phyloP scores from a whole-genome alignment of 305 asterid genomes.

The Withania somnifera region DNA sequence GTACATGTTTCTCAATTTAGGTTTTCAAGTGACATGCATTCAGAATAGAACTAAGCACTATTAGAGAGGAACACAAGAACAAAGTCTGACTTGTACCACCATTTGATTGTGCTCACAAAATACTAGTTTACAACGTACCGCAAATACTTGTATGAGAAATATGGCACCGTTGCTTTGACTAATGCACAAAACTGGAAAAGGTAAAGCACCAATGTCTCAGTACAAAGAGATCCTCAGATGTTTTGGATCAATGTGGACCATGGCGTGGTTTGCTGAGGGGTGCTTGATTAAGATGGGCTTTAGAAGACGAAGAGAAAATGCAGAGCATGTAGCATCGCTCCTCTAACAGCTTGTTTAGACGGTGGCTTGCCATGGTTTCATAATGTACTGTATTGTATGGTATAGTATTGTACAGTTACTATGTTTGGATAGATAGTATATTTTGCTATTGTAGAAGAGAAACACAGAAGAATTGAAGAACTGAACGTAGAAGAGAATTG shows the following conservation, averaged over 20 bases:
- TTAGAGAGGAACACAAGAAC: not conserved
- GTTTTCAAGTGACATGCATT: not conserved
- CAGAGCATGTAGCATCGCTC: not conserved
- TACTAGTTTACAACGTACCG: not conserved
- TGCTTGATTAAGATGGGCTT: not conserved
- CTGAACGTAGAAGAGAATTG: too few species aligned
- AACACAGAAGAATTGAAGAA: too few species aligned
- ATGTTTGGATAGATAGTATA: too few species aligned
- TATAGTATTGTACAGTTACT: too few species aligned
- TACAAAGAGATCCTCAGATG: not conserved
- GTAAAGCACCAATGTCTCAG: not conserved
- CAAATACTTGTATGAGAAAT: not conserved
- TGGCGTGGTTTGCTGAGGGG: not conserved
- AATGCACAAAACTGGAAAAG: not conserved
- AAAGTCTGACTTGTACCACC: not conserved
- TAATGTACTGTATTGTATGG: too few species aligned
- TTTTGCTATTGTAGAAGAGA: too few species aligned
- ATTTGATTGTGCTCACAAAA: not conserved
- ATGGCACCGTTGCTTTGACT: not conserved
- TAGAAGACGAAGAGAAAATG: not conserved
- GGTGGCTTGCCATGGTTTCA: too few species aligned
- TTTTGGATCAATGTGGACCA: not conserved
- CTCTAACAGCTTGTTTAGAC: too few species aligned
- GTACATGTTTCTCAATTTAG: not conserved
- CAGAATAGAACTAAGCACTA: not conserved